Evolutionary conservation across 768 basidiomycete species (phyloP).

Genomic region (Mycena polygramma): DNA sequence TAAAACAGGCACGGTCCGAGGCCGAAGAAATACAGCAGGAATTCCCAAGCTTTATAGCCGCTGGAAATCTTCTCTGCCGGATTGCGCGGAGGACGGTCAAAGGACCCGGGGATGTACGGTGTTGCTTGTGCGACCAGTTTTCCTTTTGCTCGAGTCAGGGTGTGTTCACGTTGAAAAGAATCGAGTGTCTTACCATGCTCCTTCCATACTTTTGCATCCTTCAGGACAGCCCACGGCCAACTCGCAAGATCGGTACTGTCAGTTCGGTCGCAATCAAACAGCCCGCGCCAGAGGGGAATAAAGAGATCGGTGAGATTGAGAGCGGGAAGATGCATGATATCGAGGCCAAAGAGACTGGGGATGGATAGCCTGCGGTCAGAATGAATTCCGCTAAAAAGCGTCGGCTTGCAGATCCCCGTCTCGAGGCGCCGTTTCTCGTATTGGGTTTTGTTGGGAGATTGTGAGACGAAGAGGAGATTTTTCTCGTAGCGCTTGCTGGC

Average conservation of each 20-base stretch:
- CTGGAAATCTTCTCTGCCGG: constrained; percentile 44
- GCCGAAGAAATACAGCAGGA: constrained; percentile 37
- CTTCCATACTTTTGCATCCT: constrained; percentile 33
- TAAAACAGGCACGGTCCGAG: constrained; percentile 41
- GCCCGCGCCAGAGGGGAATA: constrained; percentile 41
- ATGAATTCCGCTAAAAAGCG: constrained; percentile 44
- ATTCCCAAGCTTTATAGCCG: constrained; percentile 46
- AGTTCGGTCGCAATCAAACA: constrained; percentile 34
- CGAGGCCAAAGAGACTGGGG: constrained; percentile 42
- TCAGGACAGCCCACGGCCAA: constrained; percentile 42
- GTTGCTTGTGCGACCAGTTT: constrained; percentile 34
- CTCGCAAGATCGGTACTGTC: constrained; percentile 29
- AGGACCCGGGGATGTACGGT: constrained; percentile 41
- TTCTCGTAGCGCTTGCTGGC: constrained; percentile 30
- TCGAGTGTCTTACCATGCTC: constrained; percentile 35
- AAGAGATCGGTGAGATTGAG: constrained; percentile 45
- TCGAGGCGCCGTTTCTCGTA: constrained; percentile 42
- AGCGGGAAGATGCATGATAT: constrained; percentile 48
- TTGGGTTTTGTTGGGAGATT: constrained; percentile 40
- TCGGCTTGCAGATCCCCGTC: constrained; percentile 48
- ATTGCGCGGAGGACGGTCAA: constrained; percentile 45
- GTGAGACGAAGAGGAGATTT: constrained; percentile 37
- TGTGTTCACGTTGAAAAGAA: not conserved
- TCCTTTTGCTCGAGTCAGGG: not conserved
- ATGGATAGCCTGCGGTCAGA: constrained; percentile 34